Evolutionary conservation across 345 rosid species (phyloP), one percentile per base, ranked within the genome.

Genomic region (Isatis tinctoria): DNA sequence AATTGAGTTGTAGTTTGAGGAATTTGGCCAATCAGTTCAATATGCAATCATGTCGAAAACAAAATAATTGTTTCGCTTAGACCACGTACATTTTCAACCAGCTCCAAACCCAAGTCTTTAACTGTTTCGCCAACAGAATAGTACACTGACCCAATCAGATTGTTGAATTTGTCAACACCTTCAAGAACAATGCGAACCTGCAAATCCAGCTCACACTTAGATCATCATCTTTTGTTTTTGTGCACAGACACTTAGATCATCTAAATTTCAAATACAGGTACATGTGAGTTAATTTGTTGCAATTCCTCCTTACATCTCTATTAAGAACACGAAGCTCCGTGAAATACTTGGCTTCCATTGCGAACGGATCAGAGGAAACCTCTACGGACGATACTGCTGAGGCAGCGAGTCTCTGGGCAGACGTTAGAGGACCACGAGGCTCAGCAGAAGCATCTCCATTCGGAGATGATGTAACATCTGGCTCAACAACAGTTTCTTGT

Each of bases 131-230:
- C 94, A 27, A 89, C 98, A 12, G 97, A 85, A 74, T 96, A 96
- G 81, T 87, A 86, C 24, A 96, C 87, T 2, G 99, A 89, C 22
- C 99, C 99, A 77, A 96, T 88, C 88, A 96, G 81, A 80, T 90
- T 96, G 84, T 85, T 89, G 84, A 84, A 87, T 67, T 92, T 90
- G 83, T 96, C 99, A 68, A 88, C 94, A 30, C 98, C 98, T 87
- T 96, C 99, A 68, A 96, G 84, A 65, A 96, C 98, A 79, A 96
- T 85, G 26, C 99, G 97, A 26, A 96, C 99, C 99, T 96, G 70
- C 51, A 78, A 76, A 70, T 33, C 67, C 79, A 70, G 70, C 45
- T 52, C 36, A 45, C 44, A 59, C 24, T 82, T 64, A 73, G 75
- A 17, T 63, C 48, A 53, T 54, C 16, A n/a, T n/a, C n/a, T n/a